These are phyloP conservation scores for Diphasiastrum complanatum DNA, from an alignment of 83 land plant genomes.

Conservation along the genomic window DNA sequence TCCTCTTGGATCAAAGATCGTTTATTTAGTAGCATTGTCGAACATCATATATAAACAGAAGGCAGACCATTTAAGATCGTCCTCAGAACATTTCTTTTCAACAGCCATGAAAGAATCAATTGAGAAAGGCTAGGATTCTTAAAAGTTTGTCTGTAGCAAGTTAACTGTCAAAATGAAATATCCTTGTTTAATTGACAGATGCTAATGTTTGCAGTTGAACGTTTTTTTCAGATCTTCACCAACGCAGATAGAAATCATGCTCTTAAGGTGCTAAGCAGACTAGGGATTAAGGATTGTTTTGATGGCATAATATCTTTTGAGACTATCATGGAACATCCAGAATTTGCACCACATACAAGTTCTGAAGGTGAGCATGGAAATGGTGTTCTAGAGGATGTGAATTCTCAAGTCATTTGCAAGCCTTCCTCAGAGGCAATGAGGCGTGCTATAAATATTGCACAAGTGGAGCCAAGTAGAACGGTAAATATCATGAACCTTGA, in stretches of 20 bases:
- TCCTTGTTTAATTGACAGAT: too few relatives aligned
- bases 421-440: constrained; percentile 58
- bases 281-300: constrained; percentile 82
- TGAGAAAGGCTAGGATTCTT: too few relatives aligned
- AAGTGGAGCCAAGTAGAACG: constrained; percentile 52
- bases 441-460: constrained; percentile 50
- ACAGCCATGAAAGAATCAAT: too few relatives aligned
- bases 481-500: constrained; percentile 21
- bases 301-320: constrained; percentile 79
- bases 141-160: too few relatives aligned
- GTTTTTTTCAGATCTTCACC: constrained; percentile 66
- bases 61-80: too few relatives aligned
- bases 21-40: too few relatives aligned
- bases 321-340: constrained; percentile 48
- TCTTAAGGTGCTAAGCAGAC: constrained; percentile 36
- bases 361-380: background rate
- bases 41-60: too few relatives aligned
- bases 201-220: too few relatives aligned
- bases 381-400: background rate
- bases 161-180: too few relatives aligned
- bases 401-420: constrained; percentile 50
- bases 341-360: background rate
- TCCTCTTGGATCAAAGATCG: too few relatives aligned
- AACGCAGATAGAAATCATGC: constrained; percentile 70
- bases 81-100: too few relatives aligned